Evolutionary conservation across 352 stramenopile genomes (phyloP).

Genomic region (Globisporangium okanoganense): DNA sequence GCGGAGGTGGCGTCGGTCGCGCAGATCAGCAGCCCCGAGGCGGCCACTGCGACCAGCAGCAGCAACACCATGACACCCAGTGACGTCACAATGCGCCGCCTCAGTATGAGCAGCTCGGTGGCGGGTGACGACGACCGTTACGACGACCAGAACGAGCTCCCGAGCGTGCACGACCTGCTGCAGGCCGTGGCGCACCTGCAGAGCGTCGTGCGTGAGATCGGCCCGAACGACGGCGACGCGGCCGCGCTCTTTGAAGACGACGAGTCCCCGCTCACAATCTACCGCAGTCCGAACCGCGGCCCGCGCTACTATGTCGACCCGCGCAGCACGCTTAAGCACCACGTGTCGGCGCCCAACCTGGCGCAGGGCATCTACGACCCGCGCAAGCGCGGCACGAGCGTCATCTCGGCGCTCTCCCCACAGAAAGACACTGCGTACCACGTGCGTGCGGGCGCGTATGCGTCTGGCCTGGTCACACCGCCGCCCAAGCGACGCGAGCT

Average conservation of each 20-base stretch:
- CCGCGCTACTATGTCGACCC: slow-evolving; percentile 14
- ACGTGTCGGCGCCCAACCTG: slow-evolving; percentile 7
- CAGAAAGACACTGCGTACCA: slow-evolving; percentile 7
- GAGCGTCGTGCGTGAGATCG: slow-evolving; percentile 36
- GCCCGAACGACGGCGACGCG: slow-evolving; percentile 13
- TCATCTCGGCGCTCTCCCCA: slow-evolving; percentile 10
- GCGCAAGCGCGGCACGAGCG: slow-evolving; percentile 11
- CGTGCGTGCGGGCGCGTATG: slow-evolving; percentile 9
- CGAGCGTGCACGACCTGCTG: slow-evolving; percentile 55
- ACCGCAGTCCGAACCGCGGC: slow-evolving; percentile 23
- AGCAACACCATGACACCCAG: not conserved
- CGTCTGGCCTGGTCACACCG: slow-evolving; percentile 31
- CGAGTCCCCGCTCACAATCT: slow-evolving; percentile 25
- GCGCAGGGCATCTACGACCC: slow-evolving; percentile 16
- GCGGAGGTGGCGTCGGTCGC: not conserved
- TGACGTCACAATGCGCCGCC: not conserved
- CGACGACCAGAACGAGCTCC: slow-evolving; percentile 26
- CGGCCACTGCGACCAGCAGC: not conserved
- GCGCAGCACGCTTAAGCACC: slow-evolving; percentile 10
- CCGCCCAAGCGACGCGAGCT: slow-evolving; percentile 19
- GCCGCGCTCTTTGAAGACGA: slow-evolving; percentile 15
- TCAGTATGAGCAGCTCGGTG: slow-evolving; percentile 7
- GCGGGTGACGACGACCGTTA: slow-evolving; percentile 21
- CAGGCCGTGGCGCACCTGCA: slow-evolving; percentile 46
- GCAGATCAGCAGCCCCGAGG: not conserved